phyloP scores from a whole-genome alignment of 345 rosid genomes.

The Acer yangbiense region DNA sequence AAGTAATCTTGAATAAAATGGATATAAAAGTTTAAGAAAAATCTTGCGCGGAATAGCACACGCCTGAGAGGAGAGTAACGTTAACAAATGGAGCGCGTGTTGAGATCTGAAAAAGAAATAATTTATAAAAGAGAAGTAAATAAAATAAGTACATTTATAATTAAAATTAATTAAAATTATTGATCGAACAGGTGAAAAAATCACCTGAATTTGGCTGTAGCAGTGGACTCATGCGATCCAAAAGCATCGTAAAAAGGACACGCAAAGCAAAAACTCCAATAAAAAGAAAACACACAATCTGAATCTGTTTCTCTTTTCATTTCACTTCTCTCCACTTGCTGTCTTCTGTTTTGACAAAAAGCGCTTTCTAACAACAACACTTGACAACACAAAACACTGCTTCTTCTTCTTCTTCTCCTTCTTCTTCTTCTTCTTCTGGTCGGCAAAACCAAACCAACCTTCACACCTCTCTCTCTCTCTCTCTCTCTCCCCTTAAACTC shows the following conservation, averaged over 20 bases:
- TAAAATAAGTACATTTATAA: not conserved
- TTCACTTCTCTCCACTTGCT: not conserved
- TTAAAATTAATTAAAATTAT: too few species aligned
- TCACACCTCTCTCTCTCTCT: constrained; percentile 17
- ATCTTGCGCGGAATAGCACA: not conserved
- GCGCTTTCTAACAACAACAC: constrained; percentile 5
- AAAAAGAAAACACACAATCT: not conserved
- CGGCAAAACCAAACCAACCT: constrained; percentile 17
- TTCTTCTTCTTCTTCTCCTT: not conserved
- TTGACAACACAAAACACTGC: not conserved
- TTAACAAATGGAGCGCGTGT: not conserved
- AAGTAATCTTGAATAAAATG: too few species aligned
- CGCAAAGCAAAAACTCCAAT: not conserved
- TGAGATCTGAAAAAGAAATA: constrained; percentile 25
- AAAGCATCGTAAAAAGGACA: constrained; percentile 13
- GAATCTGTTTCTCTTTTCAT: not conserved
- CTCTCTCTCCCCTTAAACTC: constrained; percentile 1
- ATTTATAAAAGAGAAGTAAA: not conserved
- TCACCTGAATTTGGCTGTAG: constrained; percentile 42
- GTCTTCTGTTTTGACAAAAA: constrained; percentile 6
- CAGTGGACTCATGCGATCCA: constrained; percentile 24
- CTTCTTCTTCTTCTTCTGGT: not conserved
- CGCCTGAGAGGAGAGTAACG: not conserved
- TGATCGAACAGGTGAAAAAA: not conserved
- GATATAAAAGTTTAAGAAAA: not conserved